Base-by-base conservation (phyloP, 345 rosid species). In the Brassica cretica region DNA sequence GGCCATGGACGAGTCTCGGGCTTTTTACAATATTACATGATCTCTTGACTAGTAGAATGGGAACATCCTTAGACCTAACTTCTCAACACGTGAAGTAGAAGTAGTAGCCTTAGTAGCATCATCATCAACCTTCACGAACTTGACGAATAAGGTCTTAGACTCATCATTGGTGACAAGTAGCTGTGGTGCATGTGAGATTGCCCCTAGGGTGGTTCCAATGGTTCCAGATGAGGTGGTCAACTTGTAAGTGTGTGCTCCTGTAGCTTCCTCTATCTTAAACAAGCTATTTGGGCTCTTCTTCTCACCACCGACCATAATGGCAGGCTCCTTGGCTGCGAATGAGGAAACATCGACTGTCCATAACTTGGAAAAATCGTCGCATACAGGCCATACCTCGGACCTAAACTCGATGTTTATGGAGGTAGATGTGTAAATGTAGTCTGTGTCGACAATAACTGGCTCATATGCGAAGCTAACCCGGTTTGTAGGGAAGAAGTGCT, bases 1-100 rank as follows among this genome's bases (percentile, higher is more conserved):
- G 15, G 15, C 53, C 53, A 46, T 46, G 72, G 79, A 76, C 61
- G 33, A 76, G 73, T 60, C 62, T 44, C 62, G 32, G 35, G 73
- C 49, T 18, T 32, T 62, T 46, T 46, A 46, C 5, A 32, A 21
- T 21, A 21, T 49, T 41, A 44, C 61, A 12, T 32, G 49, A 49
- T 29, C 9, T 51, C 24, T 21, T 21, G 75, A 46, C 8, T 70
- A 69, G 64, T 70, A 62, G 64, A 46, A 70, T 0, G 75, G 80
- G 41, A 77, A 70, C 75, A 77, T 63, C 64, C 44, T 49, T n/a
- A 63, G 58, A 33, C 58, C 65, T 24, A 51, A 8, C 58, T 41
- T 67, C 66, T 66, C 78, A 67, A 75, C 73, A 56, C 78, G 12
- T 67, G 53, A 11, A 46, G 53, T 12, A 46, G 53, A 12, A 46